phyloP scores from a whole-genome alignment of 441 rosid species.

The Manihot esculenta region DNA sequence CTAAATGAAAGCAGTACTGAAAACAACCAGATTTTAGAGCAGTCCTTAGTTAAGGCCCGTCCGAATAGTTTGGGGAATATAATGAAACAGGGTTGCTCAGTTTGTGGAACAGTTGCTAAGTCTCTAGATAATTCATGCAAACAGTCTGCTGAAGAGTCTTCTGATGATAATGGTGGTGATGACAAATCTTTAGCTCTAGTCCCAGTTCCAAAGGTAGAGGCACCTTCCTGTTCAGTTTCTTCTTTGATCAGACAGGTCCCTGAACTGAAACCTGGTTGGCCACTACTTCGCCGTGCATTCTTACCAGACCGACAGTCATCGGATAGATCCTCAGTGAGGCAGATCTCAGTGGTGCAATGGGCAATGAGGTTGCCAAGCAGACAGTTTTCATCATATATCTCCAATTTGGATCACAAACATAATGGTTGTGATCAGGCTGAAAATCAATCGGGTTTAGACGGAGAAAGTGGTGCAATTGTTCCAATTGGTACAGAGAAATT shows the following conservation, averaged over 20 bases:
- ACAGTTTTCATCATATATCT: slow-evolving; percentile 46
- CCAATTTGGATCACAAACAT: slow-evolving; percentile 51
- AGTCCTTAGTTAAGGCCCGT: slow-evolving; percentile 44
- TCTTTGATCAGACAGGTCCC: slow-evolving; percentile 24
- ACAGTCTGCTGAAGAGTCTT: slow-evolving; percentile 17
- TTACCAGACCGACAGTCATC: slow-evolving; percentile 25
- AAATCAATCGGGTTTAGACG: slow-evolving; percentile 38
- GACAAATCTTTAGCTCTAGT: slow-evolving; percentile 39
- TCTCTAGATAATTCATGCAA: slow-evolving; percentile 29
- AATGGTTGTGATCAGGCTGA: slow-evolving; percentile 29
- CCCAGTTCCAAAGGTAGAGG: slow-evolving; percentile 38
- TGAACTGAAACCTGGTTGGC: slow-evolving; percentile 60
- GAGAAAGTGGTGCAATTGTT: slow-evolving; percentile 60
- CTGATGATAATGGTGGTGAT: slow-evolving; percentile 30
- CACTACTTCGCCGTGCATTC: slow-evolving; percentile 43
- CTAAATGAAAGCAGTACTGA: slow-evolving; percentile 32
- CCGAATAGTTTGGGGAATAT: slow-evolving; percentile 30
- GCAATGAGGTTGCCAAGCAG: slow-evolving; percentile 53
- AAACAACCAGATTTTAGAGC: slow-evolving; percentile 38
- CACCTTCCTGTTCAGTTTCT: slow-evolving; percentile 26
- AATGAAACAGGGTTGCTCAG: slow-evolving; percentile 43
- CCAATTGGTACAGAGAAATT: slow-evolving; percentile 32
- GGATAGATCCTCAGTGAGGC: slow-evolving; percentile 38
- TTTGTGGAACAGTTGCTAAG: slow-evolving; percentile 46
- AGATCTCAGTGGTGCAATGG: slow-evolving; percentile 58